Conservation (phyloP, 1,284 basidiomycete species). For the Cryptococcus floricola region DNA sequence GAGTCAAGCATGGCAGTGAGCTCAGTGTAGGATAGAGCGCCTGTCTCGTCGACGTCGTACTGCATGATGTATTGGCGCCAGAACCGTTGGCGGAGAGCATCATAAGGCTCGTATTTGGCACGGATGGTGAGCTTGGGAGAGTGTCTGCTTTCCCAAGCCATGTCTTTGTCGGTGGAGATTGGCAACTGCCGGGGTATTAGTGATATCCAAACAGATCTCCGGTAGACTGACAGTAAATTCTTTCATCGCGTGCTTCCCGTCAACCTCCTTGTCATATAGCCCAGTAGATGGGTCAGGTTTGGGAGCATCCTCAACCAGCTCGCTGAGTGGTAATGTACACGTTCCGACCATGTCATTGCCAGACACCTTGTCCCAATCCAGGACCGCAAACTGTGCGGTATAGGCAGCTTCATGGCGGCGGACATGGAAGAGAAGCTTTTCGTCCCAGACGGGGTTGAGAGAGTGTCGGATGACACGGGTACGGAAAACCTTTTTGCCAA, state of each 20-base stretch:
- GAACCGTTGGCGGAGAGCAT: constrained; percentile 81
- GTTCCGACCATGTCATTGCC: constrained; percentile 85
- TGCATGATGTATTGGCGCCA: constrained; percentile 87
- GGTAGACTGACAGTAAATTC: constrained; percentile 60
- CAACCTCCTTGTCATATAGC: constrained; percentile 61
- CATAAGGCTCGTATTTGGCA: constrained; percentile 93
- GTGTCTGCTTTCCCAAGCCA: constrained; percentile 46
- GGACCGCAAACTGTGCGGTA: constrained; percentile 72
- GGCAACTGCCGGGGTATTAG: constrained; percentile 28
- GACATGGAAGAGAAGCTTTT: constrained; percentile 94
- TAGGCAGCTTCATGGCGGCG: constrained; percentile 75
- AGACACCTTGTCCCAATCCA: constrained; percentile 92
- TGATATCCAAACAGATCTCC: neutral
- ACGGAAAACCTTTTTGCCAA: constrained; percentile 94
- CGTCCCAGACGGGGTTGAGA: constrained; percentile 88
- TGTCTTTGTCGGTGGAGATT: constrained; percentile 42
- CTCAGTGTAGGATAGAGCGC: constrained; percentile 75
- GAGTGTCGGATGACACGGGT: constrained; percentile 85
- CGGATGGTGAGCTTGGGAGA: constrained; percentile 53
- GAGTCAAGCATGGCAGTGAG: constrained; percentile 96
- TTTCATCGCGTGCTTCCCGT: constrained; percentile 61
- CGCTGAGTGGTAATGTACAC: constrained; percentile 62
- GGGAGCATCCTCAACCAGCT: constrained; percentile 68
- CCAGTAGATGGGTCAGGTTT: constrained; percentile 69
- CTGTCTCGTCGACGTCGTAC: constrained; percentile 85